These are phyloP conservation scores for Insectozyma bohioensis DNA, from an alignment of 1,139 yeast species.

Conservation along the genomic window DNA sequence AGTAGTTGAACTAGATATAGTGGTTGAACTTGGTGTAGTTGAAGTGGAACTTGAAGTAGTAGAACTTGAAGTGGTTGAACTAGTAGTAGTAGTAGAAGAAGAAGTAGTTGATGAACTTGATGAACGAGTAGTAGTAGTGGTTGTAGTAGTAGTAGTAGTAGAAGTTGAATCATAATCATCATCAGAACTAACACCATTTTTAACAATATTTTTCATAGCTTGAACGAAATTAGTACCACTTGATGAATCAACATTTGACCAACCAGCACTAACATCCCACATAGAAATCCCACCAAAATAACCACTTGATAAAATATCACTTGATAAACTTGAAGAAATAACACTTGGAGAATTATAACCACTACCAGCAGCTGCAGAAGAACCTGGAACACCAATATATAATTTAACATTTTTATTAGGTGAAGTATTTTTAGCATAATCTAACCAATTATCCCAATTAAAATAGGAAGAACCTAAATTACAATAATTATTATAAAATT, in stretches of 20 bases:
- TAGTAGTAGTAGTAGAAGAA: conserved; percentile 8
- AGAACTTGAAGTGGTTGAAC: conserved; percentile 12
- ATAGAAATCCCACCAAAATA: conserved; percentile 81
- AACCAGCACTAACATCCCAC: conserved; percentile 91
- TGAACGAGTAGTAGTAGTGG: conserved; percentile 9
- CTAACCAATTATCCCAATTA: conserved; percentile 86
- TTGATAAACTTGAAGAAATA: conserved; percentile 24
- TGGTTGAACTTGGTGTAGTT: conserved; percentile 9
- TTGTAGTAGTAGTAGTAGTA: conserved; percentile 10
- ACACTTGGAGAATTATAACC: conserved; percentile 25
- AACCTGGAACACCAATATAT: conserved; percentile 75
- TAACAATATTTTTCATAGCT: conserved; percentile 36
- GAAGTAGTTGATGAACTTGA: conserved; percentile 7
- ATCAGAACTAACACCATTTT: conserved; percentile 5
- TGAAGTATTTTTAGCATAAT: conserved; percentile 58
- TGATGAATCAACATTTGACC: conserved; percentile 51
- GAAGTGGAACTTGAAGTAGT: conserved; percentile 9
- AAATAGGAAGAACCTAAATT: conserved; percentile 50
- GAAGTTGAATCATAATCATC: conserved; percentile 8
- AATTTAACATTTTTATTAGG: conserved; percentile 69
- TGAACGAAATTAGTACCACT: conserved; percentile 33
- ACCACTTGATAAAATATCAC: conserved; percentile 38
- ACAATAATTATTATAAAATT: conserved; percentile 92
- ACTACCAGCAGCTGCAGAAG: conserved; percentile 61
- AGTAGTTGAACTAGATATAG: conserved; percentile 8